Percentiles rank a stretch among this genome's conserved stretches.
These are phyloP conservation scores for Verticillium longisporum DNA, from an alignment of 2,329 filamentous ascomycete species.

Conservation along the genomic window DNA sequence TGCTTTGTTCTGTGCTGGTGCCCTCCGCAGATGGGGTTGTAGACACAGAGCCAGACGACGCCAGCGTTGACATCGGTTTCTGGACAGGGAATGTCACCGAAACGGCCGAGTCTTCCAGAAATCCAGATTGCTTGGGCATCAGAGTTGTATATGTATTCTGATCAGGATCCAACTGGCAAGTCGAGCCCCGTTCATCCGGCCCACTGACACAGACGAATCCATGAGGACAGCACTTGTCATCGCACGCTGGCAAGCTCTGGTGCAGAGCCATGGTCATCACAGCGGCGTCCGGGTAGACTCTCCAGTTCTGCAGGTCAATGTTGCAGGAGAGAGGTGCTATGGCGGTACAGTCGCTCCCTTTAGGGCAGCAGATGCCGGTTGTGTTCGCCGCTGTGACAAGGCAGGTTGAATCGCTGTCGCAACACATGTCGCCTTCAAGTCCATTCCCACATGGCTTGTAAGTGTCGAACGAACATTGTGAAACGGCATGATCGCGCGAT, in stretches of 20 bases:
- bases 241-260: conserved; percentile 53
- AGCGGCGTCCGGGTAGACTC: conserved; percentile 45
- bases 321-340: conserved; percentile 63
- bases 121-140: not conserved
- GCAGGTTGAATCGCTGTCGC: conserved; percentile 46
- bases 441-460: conserved; percentile 7
- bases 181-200: not conserved
- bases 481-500: not conserved
- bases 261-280: conserved; percentile 61
- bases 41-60: not conserved
- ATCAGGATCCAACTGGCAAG: conserved; percentile 41
- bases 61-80: not conserved
- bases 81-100: not conserved
- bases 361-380: conserved; percentile 65
- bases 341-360: conserved; percentile 43
- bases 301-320: conserved; percentile 52
- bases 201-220: conserved; percentile 54
- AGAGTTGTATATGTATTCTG: not conserved
- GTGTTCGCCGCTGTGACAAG: conserved; percentile 53
- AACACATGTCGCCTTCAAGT: conserved; percentile 63
- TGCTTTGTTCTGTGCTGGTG: not conserved
- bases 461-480: conserved; percentile 5
- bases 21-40: not conserved
- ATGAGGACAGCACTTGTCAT: conserved; percentile 61
- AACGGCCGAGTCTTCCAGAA: not conserved